These are phyloP conservation scores for Xylariaceae sp. DNA, from an alignment of 2,329 filamentous ascomycete genomes.

Conservation along the genomic window DNA sequence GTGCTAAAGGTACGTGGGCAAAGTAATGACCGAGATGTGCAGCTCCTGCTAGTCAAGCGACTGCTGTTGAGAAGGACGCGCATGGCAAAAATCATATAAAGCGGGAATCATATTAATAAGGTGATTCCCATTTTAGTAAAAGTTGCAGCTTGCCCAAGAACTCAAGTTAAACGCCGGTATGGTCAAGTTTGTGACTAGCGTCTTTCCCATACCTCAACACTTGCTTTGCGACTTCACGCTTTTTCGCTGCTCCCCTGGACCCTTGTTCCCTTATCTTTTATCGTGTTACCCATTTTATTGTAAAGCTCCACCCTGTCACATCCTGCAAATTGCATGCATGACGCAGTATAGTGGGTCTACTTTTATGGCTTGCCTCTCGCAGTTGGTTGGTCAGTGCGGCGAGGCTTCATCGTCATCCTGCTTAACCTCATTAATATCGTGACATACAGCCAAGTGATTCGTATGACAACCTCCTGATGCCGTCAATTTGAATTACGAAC, in stretches of 20 bases:
- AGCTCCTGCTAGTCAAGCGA: slow-evolving; percentile 34
- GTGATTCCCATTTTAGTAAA: neutral
- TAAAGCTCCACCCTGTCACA: too few species aligned
- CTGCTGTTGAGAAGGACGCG: slow-evolving; percentile 34
- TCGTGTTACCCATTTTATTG: too few species aligned
- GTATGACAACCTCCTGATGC: neutral
- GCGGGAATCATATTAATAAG: slow-evolving; percentile 36
- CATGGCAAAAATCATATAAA: slow-evolving; percentile 33
- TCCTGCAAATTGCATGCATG: too few species aligned
- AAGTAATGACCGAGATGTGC: slow-evolving; percentile 15
- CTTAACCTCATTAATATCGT: slow-evolving; percentile 1
- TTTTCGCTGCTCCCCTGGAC: too few species aligned
- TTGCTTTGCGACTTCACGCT: too few species aligned
- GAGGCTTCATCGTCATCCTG: slow-evolving; percentile 18
- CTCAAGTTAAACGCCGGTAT: too few species aligned
- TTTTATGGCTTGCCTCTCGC: too few species aligned
- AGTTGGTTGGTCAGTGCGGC: slow-evolving; percentile 2
- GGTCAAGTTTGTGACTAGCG: too few species aligned
- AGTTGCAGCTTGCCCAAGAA: neutral
- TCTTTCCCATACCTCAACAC: too few species aligned
- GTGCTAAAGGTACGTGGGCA: slow-evolving; percentile 37
- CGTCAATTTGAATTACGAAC: too few species aligned
- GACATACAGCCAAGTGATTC: neutral
- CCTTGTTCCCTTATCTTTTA: too few species aligned
- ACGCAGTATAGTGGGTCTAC: too few species aligned